Base-by-base conservation (phyloP, 1,139 yeast genomes). In the Debaryomyces fabryi region DNA sequence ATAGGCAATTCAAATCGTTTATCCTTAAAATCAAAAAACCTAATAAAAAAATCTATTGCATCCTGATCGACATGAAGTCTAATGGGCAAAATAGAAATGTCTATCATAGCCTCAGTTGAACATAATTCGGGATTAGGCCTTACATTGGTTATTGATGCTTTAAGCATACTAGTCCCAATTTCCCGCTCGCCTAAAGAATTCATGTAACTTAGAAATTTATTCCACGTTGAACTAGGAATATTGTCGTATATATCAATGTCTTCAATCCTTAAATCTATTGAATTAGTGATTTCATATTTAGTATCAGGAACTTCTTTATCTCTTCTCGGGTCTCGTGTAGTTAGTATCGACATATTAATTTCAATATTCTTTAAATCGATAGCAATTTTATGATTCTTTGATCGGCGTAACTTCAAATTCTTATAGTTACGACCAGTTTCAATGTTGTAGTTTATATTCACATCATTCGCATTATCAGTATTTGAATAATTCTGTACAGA, bases 61-160 rank as follows among this genome's bases (percentile, higher is more conserved):
- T 93, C 98, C 65, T 93, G 99, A 65, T 95, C 99, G 37, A 93
- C 83, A 62, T 90, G 91, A 18, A 95, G 65, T 46, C 97, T 71
- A 37, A 93, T 60, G 0, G 99, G 99, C 32, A 88, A 70, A 0
- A 89, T 67, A 3, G 76, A 68, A 0, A 86, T 72, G 35, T 76
- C 70, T 47, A 89, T 59, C 2, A 83, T 71, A 15, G 86, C 68
- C 59, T 95, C 99, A 0, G 88, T 78, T 2, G 91, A 85, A 10
- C 86, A 85, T 39, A 90, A 60, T 12, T 71, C 65, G 0, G 84
- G 74, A 16, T 82, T 78, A 0, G 97, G 96, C 51, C 90, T 72
- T 3, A 88, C 81, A 41, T 83, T 84, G 24, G 78, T 76, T 42
- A 90, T 59, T 3, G 71, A 67, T 6, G 87, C 46, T 15, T 71